Evolutionary conservation across 176 grass and related monocot genomes (phyloP).

Genomic region (Lolium rigidum): DNA sequence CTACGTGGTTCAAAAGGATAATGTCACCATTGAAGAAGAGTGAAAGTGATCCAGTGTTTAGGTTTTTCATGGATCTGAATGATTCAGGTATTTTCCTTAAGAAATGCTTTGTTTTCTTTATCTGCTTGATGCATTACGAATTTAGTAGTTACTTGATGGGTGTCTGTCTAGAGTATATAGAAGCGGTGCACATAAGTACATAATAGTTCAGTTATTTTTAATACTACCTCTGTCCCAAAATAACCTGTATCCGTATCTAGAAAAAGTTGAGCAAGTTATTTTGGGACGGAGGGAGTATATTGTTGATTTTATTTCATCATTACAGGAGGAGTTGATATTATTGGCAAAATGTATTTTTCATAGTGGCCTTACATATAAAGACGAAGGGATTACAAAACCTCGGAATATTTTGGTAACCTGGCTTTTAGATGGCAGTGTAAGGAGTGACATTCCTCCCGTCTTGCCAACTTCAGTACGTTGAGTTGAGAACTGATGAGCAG

Average conservation of each 20-base stretch:
- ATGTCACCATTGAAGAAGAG: conserved; percentile 69
- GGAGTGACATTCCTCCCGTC: background rate
- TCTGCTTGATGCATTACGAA: conserved; percentile 25
- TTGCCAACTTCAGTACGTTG: background rate
- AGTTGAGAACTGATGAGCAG: background rate
- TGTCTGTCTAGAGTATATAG: no score
- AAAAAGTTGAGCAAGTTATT: no score
- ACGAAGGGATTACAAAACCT: background rate
- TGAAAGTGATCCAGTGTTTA: conserved; percentile 82
- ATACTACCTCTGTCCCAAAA: no score
- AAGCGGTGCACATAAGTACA: background rate
- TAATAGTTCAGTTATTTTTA: conserved; percentile 3
- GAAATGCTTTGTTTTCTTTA: background rate
- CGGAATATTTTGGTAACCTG: background rate
- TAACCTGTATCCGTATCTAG: background rate
- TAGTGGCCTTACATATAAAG: no score
- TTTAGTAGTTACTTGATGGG: background rate
- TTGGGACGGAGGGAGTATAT: background rate
- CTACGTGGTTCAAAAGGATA: conserved; percentile 80
- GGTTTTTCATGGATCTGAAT: conserved; percentile 97
- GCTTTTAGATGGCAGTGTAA: background rate
- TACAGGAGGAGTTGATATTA: background rate
- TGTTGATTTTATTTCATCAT: background rate
- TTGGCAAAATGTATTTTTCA: no score
- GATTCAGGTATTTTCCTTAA: conserved; percentile 79